phyloP scores from a whole-genome alignment of 148 eudicot genomes.

The Amaranthus cruentus region DNA sequence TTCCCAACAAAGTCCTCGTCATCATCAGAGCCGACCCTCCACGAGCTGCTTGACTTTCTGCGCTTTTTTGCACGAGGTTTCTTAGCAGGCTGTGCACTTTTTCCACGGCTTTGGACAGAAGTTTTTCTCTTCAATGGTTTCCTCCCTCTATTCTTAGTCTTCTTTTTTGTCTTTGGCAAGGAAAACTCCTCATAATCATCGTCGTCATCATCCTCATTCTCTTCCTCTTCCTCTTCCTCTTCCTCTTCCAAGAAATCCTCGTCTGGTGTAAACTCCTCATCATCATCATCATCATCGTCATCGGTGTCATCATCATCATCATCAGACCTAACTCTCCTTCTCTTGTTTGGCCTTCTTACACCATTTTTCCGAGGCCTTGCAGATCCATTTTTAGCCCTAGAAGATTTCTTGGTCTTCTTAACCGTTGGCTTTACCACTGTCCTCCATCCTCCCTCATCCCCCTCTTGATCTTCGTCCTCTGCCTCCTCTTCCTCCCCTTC shows the following conservation, averaged over 20 bases:
- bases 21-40: constrained; percentile 27
- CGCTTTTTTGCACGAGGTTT: constrained; percentile 37
- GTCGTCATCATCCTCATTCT: constrained; percentile 52
- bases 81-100: constrained; percentile 30
- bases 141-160: constrained; percentile 35
- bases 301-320: constrained; percentile 42
- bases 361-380: constrained; percentile 24
- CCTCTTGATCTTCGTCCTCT: constrained; percentile 26
- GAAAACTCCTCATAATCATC: constrained; percentile 39
- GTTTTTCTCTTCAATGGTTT: constrained; percentile 30
- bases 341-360: constrained; percentile 33
- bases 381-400: constrained; percentile 27
- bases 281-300: constrained; percentile 42
- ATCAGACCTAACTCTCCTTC: constrained; percentile 29
- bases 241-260: constrained; percentile 50
- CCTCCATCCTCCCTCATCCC: constrained; percentile 29
- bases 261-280: constrained; percentile 58
- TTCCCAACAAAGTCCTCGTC: constrained; percentile 31
- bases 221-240: constrained; percentile 35
- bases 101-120: constrained; percentile 25
- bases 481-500: constrained; percentile 30
- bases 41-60: constrained; percentile 22
- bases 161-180: constrained; percentile 17
- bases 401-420: constrained; percentile 7
- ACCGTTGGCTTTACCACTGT: constrained; percentile 29